A percentile compares a stretch with the other conserved stretches of the same genome.
Conservation (phyloP, 768 basidiomycete species). For the Suillus plorans region DNA sequence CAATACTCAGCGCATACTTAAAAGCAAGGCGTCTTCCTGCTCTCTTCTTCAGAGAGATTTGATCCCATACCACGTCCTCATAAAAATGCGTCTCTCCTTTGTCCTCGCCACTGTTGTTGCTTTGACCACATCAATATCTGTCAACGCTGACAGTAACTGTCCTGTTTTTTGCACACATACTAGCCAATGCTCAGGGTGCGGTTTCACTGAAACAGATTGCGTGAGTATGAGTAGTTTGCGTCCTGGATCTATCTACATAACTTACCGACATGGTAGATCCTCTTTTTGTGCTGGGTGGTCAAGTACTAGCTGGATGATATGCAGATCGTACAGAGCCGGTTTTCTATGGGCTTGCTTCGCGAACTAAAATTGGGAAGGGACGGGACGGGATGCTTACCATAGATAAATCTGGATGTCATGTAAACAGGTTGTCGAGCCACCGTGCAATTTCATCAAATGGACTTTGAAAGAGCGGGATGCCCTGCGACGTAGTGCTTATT, state of each 20-base stretch:
- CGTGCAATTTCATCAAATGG: background rate
- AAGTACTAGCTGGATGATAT: too few species aligned
- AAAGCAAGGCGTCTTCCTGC: background rate
- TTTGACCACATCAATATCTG: background rate
- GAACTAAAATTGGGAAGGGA: background rate
- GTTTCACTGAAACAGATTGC: background rate
- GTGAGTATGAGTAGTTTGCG: background rate
- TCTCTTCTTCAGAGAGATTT: background rate
- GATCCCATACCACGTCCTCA: background rate
- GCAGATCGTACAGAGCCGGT: too few species aligned
- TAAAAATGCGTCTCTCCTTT: background rate
- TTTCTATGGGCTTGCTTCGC: background rate
- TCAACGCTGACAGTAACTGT: background rate
- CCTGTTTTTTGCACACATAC: background rate
- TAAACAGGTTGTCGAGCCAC: background rate
- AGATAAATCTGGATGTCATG: background rate
- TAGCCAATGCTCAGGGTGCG: background rate
- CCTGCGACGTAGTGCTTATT: background rate
- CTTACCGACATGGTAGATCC: background rate
- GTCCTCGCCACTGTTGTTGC: background rate
- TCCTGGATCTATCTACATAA: background rate
- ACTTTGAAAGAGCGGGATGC: background rate
- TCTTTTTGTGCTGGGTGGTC: background rate
- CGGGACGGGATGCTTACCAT: background rate
- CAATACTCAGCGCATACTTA: background rate